Evolutionary conservation across 2,329 filamentous ascomycete genomes (phyloP).

Genomic region (Paramyrothecium sp.): DNA sequence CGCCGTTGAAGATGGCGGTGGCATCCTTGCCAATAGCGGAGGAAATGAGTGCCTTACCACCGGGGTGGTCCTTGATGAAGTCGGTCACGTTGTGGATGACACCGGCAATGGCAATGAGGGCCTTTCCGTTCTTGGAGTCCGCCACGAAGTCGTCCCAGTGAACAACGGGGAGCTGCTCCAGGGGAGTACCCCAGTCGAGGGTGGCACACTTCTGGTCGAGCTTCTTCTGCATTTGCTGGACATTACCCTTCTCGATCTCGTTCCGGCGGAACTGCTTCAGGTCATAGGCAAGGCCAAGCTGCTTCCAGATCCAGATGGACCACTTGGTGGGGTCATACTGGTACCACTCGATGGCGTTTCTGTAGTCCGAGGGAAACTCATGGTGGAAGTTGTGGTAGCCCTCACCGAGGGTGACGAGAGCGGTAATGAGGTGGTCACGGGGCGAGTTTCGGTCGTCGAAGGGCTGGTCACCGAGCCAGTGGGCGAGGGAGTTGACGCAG

Average conservation of each 20-base stretch:
- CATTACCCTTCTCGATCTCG: constrained; percentile 92
- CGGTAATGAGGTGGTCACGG: too few species aligned
- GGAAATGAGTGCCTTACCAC: constrained; percentile 82
- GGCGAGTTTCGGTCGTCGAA: too few species aligned
- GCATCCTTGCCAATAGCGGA: constrained; percentile 84
- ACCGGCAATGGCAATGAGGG: constrained; percentile 74
- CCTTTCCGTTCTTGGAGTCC: constrained; percentile 73
- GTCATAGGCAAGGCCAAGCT: constrained; percentile 79
- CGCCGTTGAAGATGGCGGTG: constrained; percentile 89
- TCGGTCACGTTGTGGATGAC: constrained; percentile 82
- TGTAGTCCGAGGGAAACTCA: too few species aligned
- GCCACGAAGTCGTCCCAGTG: constrained; percentile 84
- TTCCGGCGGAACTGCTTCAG: constrained; percentile 89
- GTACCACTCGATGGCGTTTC: too few species aligned
- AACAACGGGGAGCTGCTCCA: constrained; percentile 82
- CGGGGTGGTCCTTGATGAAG: constrained; percentile 86
- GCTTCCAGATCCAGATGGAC: too few species aligned
- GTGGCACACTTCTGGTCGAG: constrained; percentile 80
- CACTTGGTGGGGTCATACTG: too few species aligned
- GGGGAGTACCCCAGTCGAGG: constrained; percentile 82
- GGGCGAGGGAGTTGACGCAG: too few species aligned
- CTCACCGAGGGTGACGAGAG: too few species aligned
- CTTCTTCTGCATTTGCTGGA: too few species aligned
- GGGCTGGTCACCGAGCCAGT: too few species aligned
- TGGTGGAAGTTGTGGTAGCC: too few species aligned